Evolutionary conservation across 169 alveolate species (phyloP).

Genomic region (Plasmodium blacklocki): DNA sequence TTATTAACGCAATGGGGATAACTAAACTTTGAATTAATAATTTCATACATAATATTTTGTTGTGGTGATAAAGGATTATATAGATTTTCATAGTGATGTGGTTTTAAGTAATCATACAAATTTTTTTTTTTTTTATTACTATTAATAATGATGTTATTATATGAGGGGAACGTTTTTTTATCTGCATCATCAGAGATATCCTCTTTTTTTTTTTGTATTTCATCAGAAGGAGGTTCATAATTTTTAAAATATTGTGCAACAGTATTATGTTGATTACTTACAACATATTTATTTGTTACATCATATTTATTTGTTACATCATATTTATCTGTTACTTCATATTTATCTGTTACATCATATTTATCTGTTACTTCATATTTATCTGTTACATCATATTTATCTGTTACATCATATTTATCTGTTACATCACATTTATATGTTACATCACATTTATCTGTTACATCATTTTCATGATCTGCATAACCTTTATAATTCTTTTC

Average conservation of each 20-base stretch:
- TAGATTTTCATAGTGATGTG: constrained; percentile 19
- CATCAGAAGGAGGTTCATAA: neutral
- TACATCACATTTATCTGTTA: neutral
- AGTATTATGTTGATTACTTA: neutral
- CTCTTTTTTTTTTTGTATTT: neutral
- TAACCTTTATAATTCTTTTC: neutral
- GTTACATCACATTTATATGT: neutral
- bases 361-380: neutral
- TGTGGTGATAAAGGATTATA: constrained; percentile 28
- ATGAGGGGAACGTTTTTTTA: neutral
- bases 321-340: neutral
- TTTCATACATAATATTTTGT: constrained; percentile 31
- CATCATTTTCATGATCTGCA: no score
- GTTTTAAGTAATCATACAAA: constrained; percentile 27
- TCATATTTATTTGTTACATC: neutral
- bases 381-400: neutral
- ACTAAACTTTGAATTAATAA: constrained; percentile 53
- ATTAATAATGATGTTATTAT: neutral
- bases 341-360: neutral
- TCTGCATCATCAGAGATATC: no score
- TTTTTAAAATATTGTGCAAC: neutral
- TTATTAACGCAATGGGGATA: constrained; percentile 72
- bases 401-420: no score
- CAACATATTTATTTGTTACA: neutral
- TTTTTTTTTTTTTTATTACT: neutral